phyloP scores from a whole-genome alignment of 768 basidiomycete species.

The Leccinum disarticulatum region DNA sequence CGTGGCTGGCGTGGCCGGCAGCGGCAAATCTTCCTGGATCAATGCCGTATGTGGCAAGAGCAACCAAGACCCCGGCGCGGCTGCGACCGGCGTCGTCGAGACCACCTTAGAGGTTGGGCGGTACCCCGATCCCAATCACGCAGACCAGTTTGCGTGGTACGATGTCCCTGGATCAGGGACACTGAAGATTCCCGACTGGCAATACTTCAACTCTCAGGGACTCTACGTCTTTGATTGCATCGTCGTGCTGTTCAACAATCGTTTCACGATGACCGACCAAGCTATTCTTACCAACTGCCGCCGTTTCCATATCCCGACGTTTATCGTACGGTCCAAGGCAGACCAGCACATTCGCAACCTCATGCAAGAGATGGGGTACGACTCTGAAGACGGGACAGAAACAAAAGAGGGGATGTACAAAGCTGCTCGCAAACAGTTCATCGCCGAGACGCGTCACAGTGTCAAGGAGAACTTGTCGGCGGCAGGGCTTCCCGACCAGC shows the following conservation, averaged over 20 bases:
- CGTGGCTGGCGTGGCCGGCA: conserved; percentile 31
- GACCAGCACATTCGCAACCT: conserved; percentile 33
- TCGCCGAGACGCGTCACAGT: conserved; percentile 25
- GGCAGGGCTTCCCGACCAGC: conserved; percentile 29
- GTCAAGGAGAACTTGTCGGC: conserved; percentile 25
- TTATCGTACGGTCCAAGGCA: conserved; percentile 39
- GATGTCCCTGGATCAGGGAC: conserved; percentile 41
- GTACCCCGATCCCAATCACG: conserved; percentile 28
- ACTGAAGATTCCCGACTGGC: conserved; percentile 35
- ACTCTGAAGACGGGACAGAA: conserved; percentile 22
- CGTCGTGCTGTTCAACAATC: conserved; percentile 35
- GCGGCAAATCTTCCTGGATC: conserved; percentile 33
- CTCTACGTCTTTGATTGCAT: conserved; percentile 39
- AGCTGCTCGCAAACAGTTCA: conserved; percentile 28
- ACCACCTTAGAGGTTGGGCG: conserved; percentile 32
- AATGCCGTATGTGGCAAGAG: conserved; percentile 34
- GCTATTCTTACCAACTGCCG: conserved; percentile 34
- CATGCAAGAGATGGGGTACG: conserved; percentile 27
- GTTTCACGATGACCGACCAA: conserved; percentile 37
- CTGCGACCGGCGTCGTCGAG: conserved; percentile 34
- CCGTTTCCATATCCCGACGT: conserved; percentile 35
- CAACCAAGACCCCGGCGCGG: conserved; percentile 29
- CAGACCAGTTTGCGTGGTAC: conserved; percentile 34
- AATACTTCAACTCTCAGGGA: conserved; percentile 40
- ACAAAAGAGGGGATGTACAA: conserved; percentile 21